A percentile compares a stretch with the other conserved stretches of the same genome.
Evolutionary conservation across 129 eudicot species (phyloP).

Genomic region (Chrysanthemum lavandulifolium): DNA sequence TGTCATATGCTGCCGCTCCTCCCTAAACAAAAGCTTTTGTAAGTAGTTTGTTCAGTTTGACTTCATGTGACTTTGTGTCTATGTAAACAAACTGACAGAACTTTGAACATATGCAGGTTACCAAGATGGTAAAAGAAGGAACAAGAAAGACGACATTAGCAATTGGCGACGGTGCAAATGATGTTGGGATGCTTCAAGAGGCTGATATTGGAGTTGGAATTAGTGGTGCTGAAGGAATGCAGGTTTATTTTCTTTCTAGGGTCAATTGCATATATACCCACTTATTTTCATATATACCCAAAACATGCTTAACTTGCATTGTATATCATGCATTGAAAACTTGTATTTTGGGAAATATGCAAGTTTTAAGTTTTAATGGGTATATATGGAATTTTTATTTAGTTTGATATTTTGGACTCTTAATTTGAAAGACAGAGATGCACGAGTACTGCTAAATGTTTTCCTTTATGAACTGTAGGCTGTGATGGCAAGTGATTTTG

Average conservation of each 20-base stretch:
- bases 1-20: slow-evolving; percentile 96
- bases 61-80: slow-evolving; percentile 1
- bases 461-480: slow-evolving; percentile 55
- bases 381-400: neutral
- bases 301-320: too few relatives aligned
- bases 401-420: neutral
- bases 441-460: neutral
- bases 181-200: slow-evolving; percentile 99
- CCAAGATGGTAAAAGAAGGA: slow-evolving; percentile 87
- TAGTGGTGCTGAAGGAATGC: slow-evolving; percentile 99
- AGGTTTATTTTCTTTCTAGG: slow-evolving; percentile 45
- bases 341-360: too few relatives aligned
- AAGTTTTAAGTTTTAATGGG: too few relatives aligned
- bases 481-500: slow-evolving; percentile 95
- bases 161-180: slow-evolving; percentile 98
- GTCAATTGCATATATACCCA: too few relatives aligned
- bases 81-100: slow-evolving; percentile 44
- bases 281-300: too few relatives aligned
- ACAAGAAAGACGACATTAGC: slow-evolving; percentile 79
- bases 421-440: neutral
- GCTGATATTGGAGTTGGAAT: slow-evolving; percentile 99
- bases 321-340: too few relatives aligned
- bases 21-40: slow-evolving; percentile 99
- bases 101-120: slow-evolving; percentile 67
- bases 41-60: slow-evolving; percentile 28